These are phyloP conservation scores for Hibiscus trionum DNA, from an alignment of 345 rosid species.

Conservation along the genomic window DNA sequence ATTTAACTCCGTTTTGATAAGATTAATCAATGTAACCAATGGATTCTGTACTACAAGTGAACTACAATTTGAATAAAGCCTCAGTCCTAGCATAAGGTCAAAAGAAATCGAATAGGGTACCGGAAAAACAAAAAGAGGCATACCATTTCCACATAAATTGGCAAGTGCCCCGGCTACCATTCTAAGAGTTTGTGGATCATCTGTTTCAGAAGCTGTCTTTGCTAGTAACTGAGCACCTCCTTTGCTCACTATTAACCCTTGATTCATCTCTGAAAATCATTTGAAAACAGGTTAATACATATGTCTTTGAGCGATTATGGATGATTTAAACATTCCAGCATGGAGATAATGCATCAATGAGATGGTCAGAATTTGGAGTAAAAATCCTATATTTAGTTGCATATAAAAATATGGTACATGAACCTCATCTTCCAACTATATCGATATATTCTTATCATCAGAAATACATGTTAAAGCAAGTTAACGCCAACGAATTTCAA, in stretches of 20 bases:
- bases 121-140: constrained; percentile 9
- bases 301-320: neutral
- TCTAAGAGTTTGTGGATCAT: constrained; percentile 79
- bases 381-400: no score
- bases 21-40: neutral
- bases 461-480: no score
- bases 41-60: neutral
- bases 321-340: neutral
- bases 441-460: no score
- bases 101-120: neutral
- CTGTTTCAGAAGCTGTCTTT: constrained; percentile 60
- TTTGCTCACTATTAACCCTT: constrained; percentile 77
- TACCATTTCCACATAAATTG: constrained; percentile 91
- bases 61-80: neutral
- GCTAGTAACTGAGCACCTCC: constrained; percentile 77
- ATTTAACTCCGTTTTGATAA: neutral
- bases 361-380: no score
- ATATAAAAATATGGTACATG: no score
- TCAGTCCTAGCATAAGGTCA: neutral
- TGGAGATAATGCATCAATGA: neutral
- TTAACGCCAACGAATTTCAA: no score
- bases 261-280: constrained; percentile 55
- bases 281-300: neutral
- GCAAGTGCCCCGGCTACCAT: constrained; percentile 97
- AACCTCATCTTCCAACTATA: no score